phyloP scores from a whole-genome alignment of 148 eudicot species.

The Amaranthus palmeri region DNA sequence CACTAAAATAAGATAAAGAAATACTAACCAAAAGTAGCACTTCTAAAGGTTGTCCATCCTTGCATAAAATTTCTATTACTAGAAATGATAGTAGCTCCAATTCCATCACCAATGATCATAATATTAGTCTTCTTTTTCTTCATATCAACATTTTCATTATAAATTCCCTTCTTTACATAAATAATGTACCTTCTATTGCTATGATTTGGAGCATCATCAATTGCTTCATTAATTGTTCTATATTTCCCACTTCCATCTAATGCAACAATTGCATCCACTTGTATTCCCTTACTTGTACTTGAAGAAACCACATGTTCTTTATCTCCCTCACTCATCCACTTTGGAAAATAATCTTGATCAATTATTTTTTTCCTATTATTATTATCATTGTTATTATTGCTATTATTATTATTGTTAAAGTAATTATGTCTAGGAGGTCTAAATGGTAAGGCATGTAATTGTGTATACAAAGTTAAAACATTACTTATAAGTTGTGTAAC shows the following conservation, averaged over 20 bases:
- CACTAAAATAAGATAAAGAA: no score
- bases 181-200: constrained; percentile 58
- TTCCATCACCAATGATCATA: constrained; percentile 82
- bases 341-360: constrained; percentile 35
- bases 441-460: constrained; percentile 54
- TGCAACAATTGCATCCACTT: constrained; percentile 60
- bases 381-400: no score
- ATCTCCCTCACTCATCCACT: constrained; percentile 74
- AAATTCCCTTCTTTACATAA: constrained; percentile 76
- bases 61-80: constrained; percentile 74
- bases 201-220: constrained; percentile 54
- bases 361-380: background rate
- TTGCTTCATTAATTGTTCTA: constrained; percentile 54
- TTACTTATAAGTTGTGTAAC: constrained; percentile 82
- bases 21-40: constrained; percentile 71
- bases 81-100: constrained; percentile 60
- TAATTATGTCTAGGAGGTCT: constrained; percentile 40
- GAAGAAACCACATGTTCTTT: constrained; percentile 40
- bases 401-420: constrained; percentile 4
- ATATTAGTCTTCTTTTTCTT: constrained; percentile 78
- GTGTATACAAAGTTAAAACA: constrained; percentile 61
- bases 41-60: constrained; percentile 86
- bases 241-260: constrained; percentile 59
- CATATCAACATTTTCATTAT: constrained; percentile 72
- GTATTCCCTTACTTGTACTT: constrained; percentile 38